Evolutionary conservation across 768 basidiomycete species (phyloP).

Genomic region (Dacryopinax primogenitus): DNA sequence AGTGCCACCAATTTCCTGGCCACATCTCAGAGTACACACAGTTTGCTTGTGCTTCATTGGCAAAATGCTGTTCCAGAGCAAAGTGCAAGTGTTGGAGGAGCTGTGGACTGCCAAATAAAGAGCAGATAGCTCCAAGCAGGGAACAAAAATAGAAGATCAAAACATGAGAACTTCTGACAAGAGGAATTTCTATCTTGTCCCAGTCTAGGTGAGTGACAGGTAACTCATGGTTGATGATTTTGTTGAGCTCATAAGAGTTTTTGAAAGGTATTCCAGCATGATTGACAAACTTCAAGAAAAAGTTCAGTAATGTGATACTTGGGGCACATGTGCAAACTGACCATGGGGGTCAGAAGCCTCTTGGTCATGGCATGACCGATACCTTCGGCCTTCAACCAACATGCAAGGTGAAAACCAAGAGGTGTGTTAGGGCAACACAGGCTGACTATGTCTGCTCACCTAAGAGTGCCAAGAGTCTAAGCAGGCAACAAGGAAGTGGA

Average conservation of each 20-base stretch:
- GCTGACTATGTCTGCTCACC: too few species aligned
- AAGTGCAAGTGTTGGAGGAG: conserved; percentile 11
- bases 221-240: not conserved
- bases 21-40: conserved; percentile 20
- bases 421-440: too few species aligned
- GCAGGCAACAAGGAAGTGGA: too few species aligned
- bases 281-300: not conserved
- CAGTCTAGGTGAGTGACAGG: not conserved
- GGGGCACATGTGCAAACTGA: not conserved
- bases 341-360: not conserved
- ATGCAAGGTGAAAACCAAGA: not conserved
- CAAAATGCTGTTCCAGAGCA: conserved; percentile 10
- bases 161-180: conserved; percentile 19
- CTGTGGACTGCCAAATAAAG: conserved; percentile 11
- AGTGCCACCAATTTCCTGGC: conserved; percentile 23
- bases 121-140: conserved; percentile 10
- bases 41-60: conserved; percentile 8
- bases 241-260: conserved; percentile 2
- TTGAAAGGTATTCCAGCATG: not conserved
- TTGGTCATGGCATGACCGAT: not conserved
- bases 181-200: not conserved
- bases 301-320: not conserved
- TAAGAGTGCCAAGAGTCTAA: too few species aligned
- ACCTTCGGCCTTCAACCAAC: not conserved
- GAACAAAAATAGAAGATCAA: conserved; percentile 12